Percentiles rank a stretch among this genome's conserved stretches.
These are phyloP conservation scores for Corymbia maculata DNA, from an alignment of 345 rosid genomes.

Conservation along the genomic window DNA sequence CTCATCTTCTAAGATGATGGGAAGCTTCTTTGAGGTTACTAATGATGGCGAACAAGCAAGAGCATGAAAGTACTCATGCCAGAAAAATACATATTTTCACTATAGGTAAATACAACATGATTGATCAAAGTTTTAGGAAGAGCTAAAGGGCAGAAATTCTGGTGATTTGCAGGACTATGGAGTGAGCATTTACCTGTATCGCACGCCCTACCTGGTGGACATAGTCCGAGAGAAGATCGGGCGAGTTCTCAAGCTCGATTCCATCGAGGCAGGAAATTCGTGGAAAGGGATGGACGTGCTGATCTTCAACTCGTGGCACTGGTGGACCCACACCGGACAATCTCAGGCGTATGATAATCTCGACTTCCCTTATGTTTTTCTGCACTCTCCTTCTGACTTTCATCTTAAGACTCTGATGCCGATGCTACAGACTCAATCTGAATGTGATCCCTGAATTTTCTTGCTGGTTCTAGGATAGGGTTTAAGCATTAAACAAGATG, in stretches of 20 bases:
- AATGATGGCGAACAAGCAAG: neutral
- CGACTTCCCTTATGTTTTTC: neutral
- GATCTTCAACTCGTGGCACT: slow-evolving; percentile 91
- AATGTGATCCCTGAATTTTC: neutral
- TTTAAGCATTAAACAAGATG: neutral
- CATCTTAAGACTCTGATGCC: neutral
- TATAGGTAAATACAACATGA: neutral
- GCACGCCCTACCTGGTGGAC: slow-evolving; percentile 84
- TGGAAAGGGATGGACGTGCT: slow-evolving; percentile 86
- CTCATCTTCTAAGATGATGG: neutral
- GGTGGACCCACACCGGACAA: slow-evolving; percentile 85
- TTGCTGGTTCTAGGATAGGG: neutral
- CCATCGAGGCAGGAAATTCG: slow-evolving; percentile 49
- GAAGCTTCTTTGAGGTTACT: neutral
- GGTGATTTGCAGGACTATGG: slow-evolving; percentile 48
- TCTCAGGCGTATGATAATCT: slow-evolving; percentile 40
- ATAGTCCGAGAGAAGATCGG: slow-evolving; percentile 49
- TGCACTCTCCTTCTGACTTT: neutral
- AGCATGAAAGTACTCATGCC: neutral
- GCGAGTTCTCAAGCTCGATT: slow-evolving; percentile 52
- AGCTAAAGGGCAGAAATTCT: neutral
- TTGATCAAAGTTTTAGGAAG: neutral
- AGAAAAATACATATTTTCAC: neutral
- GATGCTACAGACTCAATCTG: neutral
- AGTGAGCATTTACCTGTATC: slow-evolving; percentile 49